phyloP scores from a whole-genome alignment of 1,139 yeast species.

The Ogataea hybrid region DNA sequence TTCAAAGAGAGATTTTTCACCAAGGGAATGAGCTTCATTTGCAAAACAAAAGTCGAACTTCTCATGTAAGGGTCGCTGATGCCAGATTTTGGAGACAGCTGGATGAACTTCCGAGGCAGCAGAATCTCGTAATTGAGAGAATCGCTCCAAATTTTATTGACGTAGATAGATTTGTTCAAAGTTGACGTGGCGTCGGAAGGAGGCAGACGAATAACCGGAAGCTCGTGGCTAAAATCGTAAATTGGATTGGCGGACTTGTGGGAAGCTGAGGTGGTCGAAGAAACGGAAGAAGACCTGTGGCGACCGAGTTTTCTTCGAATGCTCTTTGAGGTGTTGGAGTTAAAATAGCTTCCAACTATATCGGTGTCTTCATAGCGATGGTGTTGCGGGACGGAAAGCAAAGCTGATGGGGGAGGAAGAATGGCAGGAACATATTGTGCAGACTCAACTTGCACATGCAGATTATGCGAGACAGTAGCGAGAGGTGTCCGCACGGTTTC shows the following conservation, averaged over 20 bases:
- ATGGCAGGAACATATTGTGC: constrained; percentile 27
- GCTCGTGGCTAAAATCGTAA: constrained; percentile 35
- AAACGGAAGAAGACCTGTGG: constrained; percentile 12
- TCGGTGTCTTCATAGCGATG: constrained; percentile 23
- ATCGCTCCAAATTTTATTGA: constrained; percentile 81
- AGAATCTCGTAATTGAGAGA: constrained; percentile 75
- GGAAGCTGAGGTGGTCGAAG: background rate
- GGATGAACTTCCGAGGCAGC: constrained; percentile 70
- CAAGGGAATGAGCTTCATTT: constrained; percentile 71
- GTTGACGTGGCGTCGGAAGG: constrained; percentile 75
- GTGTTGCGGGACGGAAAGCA: constrained; percentile 32
- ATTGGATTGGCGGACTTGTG: constrained; percentile 9
- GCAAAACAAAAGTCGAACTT: constrained; percentile 40
- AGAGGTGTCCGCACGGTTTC: constrained; percentile 63
- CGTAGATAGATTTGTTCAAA: constrained; percentile 77
- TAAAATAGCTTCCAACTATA: constrained; percentile 4
- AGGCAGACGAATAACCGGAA: constrained; percentile 71
- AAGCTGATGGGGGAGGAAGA: constrained; percentile 31
- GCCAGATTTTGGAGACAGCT: constrained; percentile 56
- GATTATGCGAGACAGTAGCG: constrained; percentile 43
- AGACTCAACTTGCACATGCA: constrained; percentile 30
- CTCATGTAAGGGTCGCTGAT: constrained; percentile 38
- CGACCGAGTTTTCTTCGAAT: constrained; percentile 27
- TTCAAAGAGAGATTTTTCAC: constrained; percentile 67
- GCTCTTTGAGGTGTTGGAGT: constrained; percentile 12